phyloP scores from a whole-genome alignment of 106 monocot genomes.

The Iris macrosiphon region DNA sequence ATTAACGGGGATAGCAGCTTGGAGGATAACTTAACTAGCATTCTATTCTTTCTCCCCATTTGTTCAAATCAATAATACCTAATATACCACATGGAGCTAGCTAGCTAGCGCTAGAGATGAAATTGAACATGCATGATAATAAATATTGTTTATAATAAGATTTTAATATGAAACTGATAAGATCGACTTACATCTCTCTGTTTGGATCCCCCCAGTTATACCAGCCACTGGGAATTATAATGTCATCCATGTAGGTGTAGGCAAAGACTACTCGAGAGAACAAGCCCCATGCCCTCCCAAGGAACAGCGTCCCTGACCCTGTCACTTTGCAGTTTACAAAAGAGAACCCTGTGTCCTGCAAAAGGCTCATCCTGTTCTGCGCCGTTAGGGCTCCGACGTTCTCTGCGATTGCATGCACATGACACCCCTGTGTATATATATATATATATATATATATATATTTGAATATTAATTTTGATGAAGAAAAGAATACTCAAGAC shows the following conservation, averaged over 20 bases:
- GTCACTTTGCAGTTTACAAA: conserved; percentile 93
- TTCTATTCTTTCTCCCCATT: no score
- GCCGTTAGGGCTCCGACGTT: conserved; percentile 82
- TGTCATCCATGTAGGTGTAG: conserved; percentile 89
- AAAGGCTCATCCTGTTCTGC: conserved; percentile 74
- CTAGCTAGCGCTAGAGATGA: no score
- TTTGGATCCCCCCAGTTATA: conserved; percentile 90
- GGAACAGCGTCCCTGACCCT: conserved; percentile 75
- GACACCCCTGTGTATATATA: conserved; percentile 53
- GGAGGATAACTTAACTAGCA: no score
- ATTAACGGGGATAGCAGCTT: no score
- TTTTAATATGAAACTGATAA: no score
- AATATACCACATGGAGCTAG: no score
- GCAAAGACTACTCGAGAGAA: conserved; percentile 92
- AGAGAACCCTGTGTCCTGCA: conserved; percentile 93
- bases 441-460: no score
- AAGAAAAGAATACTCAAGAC: no score
- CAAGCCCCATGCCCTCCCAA: conserved; percentile 88
- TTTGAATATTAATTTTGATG: no score
- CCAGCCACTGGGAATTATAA: conserved; percentile 83
- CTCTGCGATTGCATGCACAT: conserved; percentile 80
- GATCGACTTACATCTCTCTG: conserved; percentile 73
- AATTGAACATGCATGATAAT: no score
- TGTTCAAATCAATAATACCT: no score
- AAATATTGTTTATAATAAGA: no score